Conservation (phyloP, 805 yeast genomes). For the Cyberlindnera euphorbiiphila region DNA sequence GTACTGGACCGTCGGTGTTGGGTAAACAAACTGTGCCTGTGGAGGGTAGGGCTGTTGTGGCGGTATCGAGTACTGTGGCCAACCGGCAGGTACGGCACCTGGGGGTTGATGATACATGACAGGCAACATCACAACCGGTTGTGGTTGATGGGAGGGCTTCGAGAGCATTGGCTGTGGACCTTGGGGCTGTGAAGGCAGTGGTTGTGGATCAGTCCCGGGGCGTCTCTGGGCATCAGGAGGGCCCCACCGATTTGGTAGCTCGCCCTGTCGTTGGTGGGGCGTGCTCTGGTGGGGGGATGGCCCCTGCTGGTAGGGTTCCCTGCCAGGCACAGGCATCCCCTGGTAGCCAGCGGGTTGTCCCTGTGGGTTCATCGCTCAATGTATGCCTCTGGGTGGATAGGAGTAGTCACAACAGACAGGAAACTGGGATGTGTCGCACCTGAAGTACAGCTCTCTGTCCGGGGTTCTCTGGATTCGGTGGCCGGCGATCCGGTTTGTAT, state of each 20-base stretch:
- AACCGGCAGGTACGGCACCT: constrained; percentile 5
- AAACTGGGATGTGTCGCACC: no score
- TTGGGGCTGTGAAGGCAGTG: constrained; percentile 9
- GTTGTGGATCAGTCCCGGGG: constrained; percentile 6
- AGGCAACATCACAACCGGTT: constrained; percentile 15
- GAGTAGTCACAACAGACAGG: no score
- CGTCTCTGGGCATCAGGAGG: constrained; percentile 4
- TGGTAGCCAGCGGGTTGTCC: no score
- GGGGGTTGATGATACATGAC: constrained; percentile 17
- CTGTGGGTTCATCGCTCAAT: no score
- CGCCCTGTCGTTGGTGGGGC: constrained; percentile 7
- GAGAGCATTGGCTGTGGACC: constrained; percentile 6
- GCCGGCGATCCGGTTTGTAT: no score
- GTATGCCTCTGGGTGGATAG: no score
- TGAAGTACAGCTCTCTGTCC: no score
- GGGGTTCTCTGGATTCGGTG: no score
- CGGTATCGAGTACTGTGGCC: constrained; percentile 13
- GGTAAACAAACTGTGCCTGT: constrained; percentile 12
- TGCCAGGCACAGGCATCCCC: no score
- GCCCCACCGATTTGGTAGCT: constrained; percentile 1
- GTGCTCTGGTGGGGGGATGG: constrained; percentile 2
- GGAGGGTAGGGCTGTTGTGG: constrained; percentile 13
- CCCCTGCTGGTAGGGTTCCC: constrained; percentile 3
- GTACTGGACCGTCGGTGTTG: constrained; percentile 9
- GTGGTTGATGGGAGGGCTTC: constrained; percentile 6